Conservation (phyloP, 1,284 basidiomycete species). For the Takashimella koratensis region DNA sequence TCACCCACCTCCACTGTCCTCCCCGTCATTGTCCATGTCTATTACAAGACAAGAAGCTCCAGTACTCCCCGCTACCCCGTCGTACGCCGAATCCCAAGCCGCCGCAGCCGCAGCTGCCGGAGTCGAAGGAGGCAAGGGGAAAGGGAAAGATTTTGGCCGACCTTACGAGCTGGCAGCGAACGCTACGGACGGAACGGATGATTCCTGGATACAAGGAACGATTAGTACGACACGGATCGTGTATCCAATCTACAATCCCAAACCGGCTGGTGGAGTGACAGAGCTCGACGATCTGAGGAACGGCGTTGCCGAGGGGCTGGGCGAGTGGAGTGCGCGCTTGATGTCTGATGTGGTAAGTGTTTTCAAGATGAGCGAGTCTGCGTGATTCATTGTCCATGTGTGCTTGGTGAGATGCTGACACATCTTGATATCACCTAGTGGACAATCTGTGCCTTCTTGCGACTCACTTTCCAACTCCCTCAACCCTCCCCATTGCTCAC, state of each 20-base stretch:
- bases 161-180: not conserved
- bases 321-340: constrained; percentile 16
- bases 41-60: constrained; percentile 1
- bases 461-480: constrained; percentile 10
- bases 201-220: not conserved
- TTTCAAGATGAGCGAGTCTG: too few species aligned
- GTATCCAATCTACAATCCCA: constrained; percentile 18
- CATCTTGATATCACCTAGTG: too few species aligned
- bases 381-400: too few species aligned
- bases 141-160: not conserved
- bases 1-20: not conserved
- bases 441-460: constrained; percentile 17
- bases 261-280: constrained; percentile 14
- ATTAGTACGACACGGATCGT: not conserved
- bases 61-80: constrained; percentile 1
- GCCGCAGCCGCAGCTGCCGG: not conserved
- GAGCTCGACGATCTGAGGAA: constrained; percentile 13
- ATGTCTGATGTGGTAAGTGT: constrained; percentile 20
- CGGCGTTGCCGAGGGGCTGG: constrained; percentile 13
- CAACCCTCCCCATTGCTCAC: constrained; percentile 9
- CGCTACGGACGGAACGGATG: constrained; percentile 5
- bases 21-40: not conserved
- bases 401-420: too few species aligned
- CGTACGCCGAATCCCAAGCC: constrained; percentile 1
- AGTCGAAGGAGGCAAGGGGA: not conserved